A percentile compares a stretch with the other conserved stretches of the same genome.
phyloP scores from a whole-genome alignment of 2,329 filamentous ascomycete genomes.

The Septoria linicola region DNA sequence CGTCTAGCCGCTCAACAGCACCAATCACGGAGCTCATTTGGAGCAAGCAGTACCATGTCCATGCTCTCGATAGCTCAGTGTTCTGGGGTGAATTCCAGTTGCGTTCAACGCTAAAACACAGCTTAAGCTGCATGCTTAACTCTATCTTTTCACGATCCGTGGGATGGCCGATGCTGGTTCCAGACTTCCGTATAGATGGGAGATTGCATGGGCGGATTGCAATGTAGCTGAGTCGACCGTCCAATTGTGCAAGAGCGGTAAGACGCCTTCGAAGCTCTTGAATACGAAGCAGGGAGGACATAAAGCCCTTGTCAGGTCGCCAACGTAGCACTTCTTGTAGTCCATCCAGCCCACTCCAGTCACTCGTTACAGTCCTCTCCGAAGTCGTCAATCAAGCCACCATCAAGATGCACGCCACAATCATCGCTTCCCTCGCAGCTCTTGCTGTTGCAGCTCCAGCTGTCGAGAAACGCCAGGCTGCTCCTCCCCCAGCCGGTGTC shows the following conservation, averaged over 20 bases:
- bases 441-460: constrained; percentile 23
- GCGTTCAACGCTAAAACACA: not conserved
- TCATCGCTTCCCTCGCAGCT: constrained; percentile 24
- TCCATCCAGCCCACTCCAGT: not conserved
- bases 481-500: constrained; percentile 9
- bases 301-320: not conserved
- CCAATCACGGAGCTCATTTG: not conserved
- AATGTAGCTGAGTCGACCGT: not conserved
- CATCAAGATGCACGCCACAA: constrained; percentile 25
- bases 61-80: not conserved
- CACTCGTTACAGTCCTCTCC: not conserved
- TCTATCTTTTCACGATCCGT: not conserved
- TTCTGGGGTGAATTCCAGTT: not conserved
- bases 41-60: not conserved
- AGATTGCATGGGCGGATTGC: not conserved
- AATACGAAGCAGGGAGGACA: not conserved
- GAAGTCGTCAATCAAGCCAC: not conserved
- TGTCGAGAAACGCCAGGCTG: constrained; percentile 23
- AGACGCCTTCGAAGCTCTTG: not conserved
- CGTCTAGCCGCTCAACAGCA: not conserved
- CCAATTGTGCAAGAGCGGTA: not conserved
- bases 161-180: not conserved
- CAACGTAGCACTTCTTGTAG: not conserved
- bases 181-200: not conserved
- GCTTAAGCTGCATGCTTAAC: not conserved